Evolutionary conservation across 1,139 yeast species (phyloP).

Genomic region (Suhomyces maxii): DNA sequence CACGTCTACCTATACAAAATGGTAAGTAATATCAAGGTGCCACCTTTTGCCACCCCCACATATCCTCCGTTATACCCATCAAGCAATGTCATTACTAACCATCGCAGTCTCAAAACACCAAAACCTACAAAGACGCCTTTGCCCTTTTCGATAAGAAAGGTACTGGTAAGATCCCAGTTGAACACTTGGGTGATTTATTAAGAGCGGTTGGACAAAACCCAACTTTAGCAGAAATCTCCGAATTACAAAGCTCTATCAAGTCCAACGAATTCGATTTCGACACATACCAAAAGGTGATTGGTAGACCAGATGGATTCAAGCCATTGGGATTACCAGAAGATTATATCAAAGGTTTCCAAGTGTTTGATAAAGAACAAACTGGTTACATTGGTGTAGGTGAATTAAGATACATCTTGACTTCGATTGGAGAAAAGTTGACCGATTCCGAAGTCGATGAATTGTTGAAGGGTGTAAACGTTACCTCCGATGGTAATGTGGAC

Average conservation of each 20-base stretch:
- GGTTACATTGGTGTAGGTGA: constrained; percentile 98
- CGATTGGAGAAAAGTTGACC: constrained; percentile 90
- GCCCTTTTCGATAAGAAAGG: constrained; percentile 97
- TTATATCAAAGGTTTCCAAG: constrained; percentile 96
- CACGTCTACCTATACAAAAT: not conserved
- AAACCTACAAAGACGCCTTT: constrained; percentile 93
- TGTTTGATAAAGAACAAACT: constrained; percentile 91
- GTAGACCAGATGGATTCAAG: constrained; percentile 88
- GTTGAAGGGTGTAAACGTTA: constrained; percentile 90
- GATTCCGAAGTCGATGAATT: constrained; percentile 95
- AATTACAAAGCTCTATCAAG: constrained; percentile 55
- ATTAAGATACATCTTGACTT: constrained; percentile 87
- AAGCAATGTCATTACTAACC: constrained; percentile 7
- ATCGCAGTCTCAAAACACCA: constrained; percentile 49
- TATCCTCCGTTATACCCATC: not conserved
- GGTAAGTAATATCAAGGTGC: constrained; percentile 1
- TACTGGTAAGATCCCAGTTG: constrained; percentile 87
- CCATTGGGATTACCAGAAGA: constrained; percentile 94
- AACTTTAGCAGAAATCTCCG: constrained; percentile 82
- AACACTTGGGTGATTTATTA: constrained; percentile 86
- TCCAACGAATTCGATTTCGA: constrained; percentile 66
- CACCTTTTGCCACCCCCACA: not conserved
- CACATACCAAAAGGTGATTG: constrained; percentile 72
- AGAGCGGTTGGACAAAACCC: constrained; percentile 99
- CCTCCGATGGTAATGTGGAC: constrained; percentile 92